Conservation (phyloP, 1,284 basidiomycete species). For the Cystobasidium sp. region DNA sequence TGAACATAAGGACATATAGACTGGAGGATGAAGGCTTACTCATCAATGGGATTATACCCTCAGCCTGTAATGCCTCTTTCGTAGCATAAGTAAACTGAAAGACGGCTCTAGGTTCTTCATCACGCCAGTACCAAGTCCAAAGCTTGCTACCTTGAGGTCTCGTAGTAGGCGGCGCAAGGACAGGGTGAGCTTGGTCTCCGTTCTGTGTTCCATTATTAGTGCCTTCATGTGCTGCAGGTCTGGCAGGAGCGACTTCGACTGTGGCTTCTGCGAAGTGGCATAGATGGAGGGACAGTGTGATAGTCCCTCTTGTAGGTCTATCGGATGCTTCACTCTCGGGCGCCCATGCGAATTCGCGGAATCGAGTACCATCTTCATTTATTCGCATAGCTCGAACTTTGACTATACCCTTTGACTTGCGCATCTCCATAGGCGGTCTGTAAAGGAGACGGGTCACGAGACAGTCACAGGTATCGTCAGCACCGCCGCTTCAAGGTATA, state of each 20-base stretch:
- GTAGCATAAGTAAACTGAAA: constrained; percentile 40
- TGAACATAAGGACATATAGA: neutral
- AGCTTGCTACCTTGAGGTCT: constrained; percentile 33
- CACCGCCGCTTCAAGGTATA: neutral
- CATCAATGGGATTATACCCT: constrained; percentile 36
- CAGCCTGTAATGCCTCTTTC: constrained; percentile 39
- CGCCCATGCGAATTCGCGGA: constrained; percentile 41
- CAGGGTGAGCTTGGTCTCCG: constrained; percentile 14
- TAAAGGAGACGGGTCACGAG: neutral
- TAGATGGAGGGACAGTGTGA: constrained; percentile 40
- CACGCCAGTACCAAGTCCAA: constrained; percentile 44
- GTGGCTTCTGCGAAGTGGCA: constrained; percentile 43
- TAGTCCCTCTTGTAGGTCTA: constrained; percentile 16
- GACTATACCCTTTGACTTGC: constrained; percentile 37
- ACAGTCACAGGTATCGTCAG: neutral
- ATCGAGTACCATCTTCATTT: constrained; percentile 41
- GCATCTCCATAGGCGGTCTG: constrained; percentile 42
- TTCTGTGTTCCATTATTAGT: neutral
- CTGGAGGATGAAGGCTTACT: constrained; percentile 1
- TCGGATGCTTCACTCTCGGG: neutral
- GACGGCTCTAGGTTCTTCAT: constrained; percentile 36
- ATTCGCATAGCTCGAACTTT: constrained; percentile 44
- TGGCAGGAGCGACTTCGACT: constrained; percentile 9
- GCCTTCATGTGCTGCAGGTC: neutral
- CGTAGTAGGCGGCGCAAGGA: constrained; percentile 36